Conservation (phyloP, 163 green algal genomes). For the Chlorella variabilis region DNA sequence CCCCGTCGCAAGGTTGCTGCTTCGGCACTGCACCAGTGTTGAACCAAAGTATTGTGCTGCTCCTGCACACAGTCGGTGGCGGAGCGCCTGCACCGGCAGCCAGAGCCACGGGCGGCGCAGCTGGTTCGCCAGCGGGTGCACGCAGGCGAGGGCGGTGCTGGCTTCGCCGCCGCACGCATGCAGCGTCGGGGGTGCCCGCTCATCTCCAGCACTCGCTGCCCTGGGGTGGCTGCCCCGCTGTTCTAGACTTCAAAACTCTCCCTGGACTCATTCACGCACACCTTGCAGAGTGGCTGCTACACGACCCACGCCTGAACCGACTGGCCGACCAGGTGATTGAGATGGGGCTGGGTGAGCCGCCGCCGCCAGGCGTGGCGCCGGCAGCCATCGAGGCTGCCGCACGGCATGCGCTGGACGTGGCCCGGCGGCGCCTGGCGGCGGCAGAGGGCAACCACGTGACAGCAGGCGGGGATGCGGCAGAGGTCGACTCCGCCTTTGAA, state of each 20-base stretch:
- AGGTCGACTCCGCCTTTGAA: slow-evolving; percentile 16
- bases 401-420: neutral
- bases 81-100: neutral
- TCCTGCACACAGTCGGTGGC: neutral
- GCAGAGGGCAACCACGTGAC: slow-evolving; percentile 9
- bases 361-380: too few relatives aligned
- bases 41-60: too few relatives aligned
- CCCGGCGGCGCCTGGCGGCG: neutral
- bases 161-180: too few relatives aligned
- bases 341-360: neutral
- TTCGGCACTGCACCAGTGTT: too few relatives aligned
- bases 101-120: slow-evolving; percentile 19
- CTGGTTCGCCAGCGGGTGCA: slow-evolving; percentile 22
- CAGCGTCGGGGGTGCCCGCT: too few relatives aligned
- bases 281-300: neutral
- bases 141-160: too few relatives aligned
- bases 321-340: slow-evolving; percentile 5
- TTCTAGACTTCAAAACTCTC: neutral
- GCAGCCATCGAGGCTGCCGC: neutral
- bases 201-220: too few relatives aligned
- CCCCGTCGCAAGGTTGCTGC: too few relatives aligned
- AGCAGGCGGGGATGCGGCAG: neutral
- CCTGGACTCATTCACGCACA: too few relatives aligned
- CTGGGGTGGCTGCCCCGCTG: too few relatives aligned
- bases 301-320: neutral